Conservation (phyloP, 768 basidiomycete species). For the Wakefieldia striispora region DNA sequence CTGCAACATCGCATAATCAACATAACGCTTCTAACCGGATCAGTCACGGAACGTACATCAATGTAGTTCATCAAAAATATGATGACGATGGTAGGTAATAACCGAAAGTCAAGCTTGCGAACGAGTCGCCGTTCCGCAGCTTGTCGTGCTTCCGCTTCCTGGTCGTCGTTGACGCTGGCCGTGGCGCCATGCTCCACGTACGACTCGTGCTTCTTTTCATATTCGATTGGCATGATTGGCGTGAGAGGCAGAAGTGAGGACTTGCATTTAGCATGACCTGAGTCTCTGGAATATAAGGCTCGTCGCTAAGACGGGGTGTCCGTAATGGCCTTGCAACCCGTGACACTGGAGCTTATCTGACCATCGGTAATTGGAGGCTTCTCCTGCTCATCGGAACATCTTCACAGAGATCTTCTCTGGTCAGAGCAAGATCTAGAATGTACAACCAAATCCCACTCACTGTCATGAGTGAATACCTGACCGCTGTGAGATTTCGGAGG, state of each 20-base stretch:
- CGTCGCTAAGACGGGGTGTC: background rate
- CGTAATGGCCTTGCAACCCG: background rate
- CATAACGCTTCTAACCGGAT: background rate
- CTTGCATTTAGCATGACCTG: background rate
- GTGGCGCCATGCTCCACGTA: background rate
- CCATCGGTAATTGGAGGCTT: background rate
- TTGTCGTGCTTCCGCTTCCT: conserved; percentile 7
- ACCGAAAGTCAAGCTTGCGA: conserved; percentile 52
- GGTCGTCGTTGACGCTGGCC: background rate
- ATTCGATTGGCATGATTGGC: conserved; percentile 10
- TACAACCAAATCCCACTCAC: background rate
- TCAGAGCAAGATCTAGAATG: too few relatives aligned
- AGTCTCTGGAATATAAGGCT: background rate
- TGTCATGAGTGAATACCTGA: background rate
- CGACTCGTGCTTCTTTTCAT: conserved; percentile 16
- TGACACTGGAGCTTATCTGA: background rate
- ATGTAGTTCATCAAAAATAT: conserved; percentile 70
- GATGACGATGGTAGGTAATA: conserved; percentile 56
- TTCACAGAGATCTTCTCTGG: too few relatives aligned
- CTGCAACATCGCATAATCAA: conserved; percentile 24
- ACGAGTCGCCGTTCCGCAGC: conserved; percentile 37
- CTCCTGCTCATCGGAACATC: too few relatives aligned
- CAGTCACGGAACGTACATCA: conserved; percentile 41
- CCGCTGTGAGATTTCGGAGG: conserved; percentile 1
- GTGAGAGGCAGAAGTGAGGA: background rate